Percentiles rank a stretch among this genome's conserved stretches.
These are phyloP conservation scores for Lactarius pseudohatsudake DNA, from an alignment of 768 basidiomycete genomes.

Conservation along the genomic window DNA sequence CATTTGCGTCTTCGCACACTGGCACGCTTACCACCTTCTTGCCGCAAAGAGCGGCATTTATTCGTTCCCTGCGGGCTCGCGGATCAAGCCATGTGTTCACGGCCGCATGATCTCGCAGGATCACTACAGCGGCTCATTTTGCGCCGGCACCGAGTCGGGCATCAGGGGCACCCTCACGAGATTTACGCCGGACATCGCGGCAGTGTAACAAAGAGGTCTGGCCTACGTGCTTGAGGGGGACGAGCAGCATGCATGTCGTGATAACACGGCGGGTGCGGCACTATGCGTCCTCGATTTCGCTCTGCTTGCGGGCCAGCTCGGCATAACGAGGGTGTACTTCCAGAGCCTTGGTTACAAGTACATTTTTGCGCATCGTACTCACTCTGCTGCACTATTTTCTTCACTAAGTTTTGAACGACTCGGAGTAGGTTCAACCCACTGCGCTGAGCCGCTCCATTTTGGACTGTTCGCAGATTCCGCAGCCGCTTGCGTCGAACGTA, in stretches of 20 bases:
- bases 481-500: constrained; percentile 56
- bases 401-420: too few relatives aligned
- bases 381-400: too few relatives aligned
- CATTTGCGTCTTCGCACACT: constrained; percentile 52
- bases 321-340: constrained; percentile 56
- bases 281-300: constrained; percentile 69
- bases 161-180: constrained; percentile 51
- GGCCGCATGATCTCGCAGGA: constrained; percentile 51
- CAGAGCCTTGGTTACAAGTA: constrained; percentile 74
- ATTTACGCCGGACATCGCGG: constrained; percentile 54
- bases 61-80: constrained; percentile 41
- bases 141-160: constrained; percentile 55
- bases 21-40: constrained; percentile 43
- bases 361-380: constrained; percentile 46
- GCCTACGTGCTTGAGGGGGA: constrained; percentile 54
- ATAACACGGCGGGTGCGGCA: constrained; percentile 63
- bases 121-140: constrained; percentile 59
- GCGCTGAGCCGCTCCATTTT: constrained; percentile 56
- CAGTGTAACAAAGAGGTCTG: constrained; percentile 46
- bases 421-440: constrained; percentile 58
- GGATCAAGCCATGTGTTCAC: constrained; percentile 48
- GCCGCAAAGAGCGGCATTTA: constrained; percentile 53
- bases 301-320: constrained; percentile 56
- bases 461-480: constrained; percentile 50
- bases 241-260: constrained; percentile 42